Evolutionary conservation across 352 stramenopile species (phyloP), one percentile per base, ranked within the genome.

Genomic region (Phytophthora palmivora): DNA sequence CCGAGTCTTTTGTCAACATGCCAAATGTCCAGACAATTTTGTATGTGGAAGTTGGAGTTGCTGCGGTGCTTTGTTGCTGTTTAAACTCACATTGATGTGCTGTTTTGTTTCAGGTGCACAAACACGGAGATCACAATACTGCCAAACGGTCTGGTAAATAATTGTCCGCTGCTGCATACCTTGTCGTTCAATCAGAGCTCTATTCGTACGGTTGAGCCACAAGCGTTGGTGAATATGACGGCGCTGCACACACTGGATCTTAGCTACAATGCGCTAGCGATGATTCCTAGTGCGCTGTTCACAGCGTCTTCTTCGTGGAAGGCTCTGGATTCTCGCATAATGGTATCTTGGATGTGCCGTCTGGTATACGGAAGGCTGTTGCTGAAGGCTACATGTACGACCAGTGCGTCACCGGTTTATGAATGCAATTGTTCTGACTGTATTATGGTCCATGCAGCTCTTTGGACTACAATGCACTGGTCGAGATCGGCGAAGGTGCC

Each of bases 331-430:
- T 89, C 6, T 74, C 64, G 7, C 67, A 78, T 51, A 89, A 89
- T 36, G 46, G 63, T 22, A 74, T 91, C 16, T 51, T 66, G 19
- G 43, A 66, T 1, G 61, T 76, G 1, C 82, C 82, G 5, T 55
- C 64, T 12, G 75, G 72, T 8, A 74, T 88, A 42, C 53, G 67
- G 21, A 52, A 68, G 2, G 69, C 72, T 14, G 65, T 72, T 15
- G 79, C 74, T 15, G 49, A 78, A 50, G 82, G 82, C 30, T 91
- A 82, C 45, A 69, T 89, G 82, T 91, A 74, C 47, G 78, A 39
- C 24, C 12, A 6, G 24, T 3, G 3, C 24, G 24, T 28, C 6
- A n/a, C n/a, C n/a, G n/a, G n/a, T n/a, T n/a, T n/a, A n/a, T n/a
- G n/a, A n/a, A n/a, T n/a, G n/a, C n/a, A n/a, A n/a, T n/a, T n/a